Evolutionary conservation across 2,329 filamentous ascomycete genomes (phyloP), one percentile per base, ranked within the genome.

Genomic region (Aureobasidium zeae): DNA sequence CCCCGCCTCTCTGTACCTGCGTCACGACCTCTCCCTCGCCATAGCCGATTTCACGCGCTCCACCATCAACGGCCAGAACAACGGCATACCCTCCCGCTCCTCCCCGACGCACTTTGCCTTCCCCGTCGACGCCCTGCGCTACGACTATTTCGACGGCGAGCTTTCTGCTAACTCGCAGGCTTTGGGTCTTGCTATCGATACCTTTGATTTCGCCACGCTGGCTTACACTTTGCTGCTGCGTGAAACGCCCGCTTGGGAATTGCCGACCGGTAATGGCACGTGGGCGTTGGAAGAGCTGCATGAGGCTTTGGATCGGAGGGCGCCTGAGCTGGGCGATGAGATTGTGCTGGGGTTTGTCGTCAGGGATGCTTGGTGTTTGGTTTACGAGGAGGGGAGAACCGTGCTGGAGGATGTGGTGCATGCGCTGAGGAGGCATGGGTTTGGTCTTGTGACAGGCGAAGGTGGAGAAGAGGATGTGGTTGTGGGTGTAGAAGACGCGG

Each of bases 131-230:
- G 39, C 39, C 6, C 22, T 43, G 2, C 30, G 39, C 17, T 43
- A 43, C n/a, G 39, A 43, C 22, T 43, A 43, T 22, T 43, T 43
- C n/a, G 39, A 43, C 29, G 39, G 39, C 30, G 39, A 43, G 5
- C 8, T 43, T 1, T 33, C 29, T 16, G 39, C 39, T 2, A 43
- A 43, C 2, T 43, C 39, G 6, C 39, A 43, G n/a, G 39, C 39
- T 12, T 12, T 43, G 39, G 39, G 39, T n/a, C 31, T 43, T 11
- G 29, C 39, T 2, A 34, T 43, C 11, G 39, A 43, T 21, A 30
- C 30, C 2, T 43, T 43, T 28, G 39, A 43, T 7, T 43, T 43
- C 28, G 39, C 39, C 2, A 43, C 39, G 3, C 8, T 43, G 29
- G 39, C 29, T 10, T 43, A 34, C n/a, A 16, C 3, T 1, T 15